phyloP scores from a whole-genome alignment of 305 asterid genomes.

The Caryopteris hybrid region DNA sequence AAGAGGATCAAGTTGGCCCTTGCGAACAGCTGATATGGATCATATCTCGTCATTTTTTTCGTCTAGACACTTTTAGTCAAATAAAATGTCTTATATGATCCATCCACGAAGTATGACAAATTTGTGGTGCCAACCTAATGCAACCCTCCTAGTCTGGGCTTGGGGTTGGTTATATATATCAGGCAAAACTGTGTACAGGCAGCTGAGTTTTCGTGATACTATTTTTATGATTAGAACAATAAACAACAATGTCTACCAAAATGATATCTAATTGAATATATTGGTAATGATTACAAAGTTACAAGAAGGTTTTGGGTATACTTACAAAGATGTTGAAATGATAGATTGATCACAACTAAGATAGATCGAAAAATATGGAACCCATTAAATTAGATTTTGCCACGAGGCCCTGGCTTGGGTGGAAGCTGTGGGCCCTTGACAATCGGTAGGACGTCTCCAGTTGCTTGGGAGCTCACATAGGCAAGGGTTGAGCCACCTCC shows the following conservation, averaged over 20 bases:
- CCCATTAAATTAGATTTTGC: conserved; percentile 46
- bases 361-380: conserved; percentile 4
- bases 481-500: conserved; percentile 83
- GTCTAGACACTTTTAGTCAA: too few species aligned
- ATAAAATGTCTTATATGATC: too few species aligned
- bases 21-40: too few species aligned
- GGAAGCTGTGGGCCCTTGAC: conserved; percentile 90
- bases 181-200: too few species aligned
- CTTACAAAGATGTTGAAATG: conserved; percentile 40
- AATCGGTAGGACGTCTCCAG: conserved; percentile 76
- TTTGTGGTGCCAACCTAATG: too few species aligned
- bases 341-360: conserved; percentile 22
- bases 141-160: too few species aligned
- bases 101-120: too few species aligned
- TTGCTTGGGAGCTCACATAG: conserved; percentile 69
- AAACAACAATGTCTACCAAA: not conserved
- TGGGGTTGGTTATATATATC: too few species aligned
- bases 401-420: conserved; percentile 77
- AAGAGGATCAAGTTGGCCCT: too few species aligned
- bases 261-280: conserved; percentile 25
- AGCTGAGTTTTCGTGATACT: too few species aligned
- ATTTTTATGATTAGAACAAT: not conserved
- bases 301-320: conserved; percentile 26
- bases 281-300: conserved; percentile 12
- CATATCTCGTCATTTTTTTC: too few species aligned